phyloP scores from a whole-genome alignment of 768 basidiomycete species.

The Boletus sensibilis region DNA sequence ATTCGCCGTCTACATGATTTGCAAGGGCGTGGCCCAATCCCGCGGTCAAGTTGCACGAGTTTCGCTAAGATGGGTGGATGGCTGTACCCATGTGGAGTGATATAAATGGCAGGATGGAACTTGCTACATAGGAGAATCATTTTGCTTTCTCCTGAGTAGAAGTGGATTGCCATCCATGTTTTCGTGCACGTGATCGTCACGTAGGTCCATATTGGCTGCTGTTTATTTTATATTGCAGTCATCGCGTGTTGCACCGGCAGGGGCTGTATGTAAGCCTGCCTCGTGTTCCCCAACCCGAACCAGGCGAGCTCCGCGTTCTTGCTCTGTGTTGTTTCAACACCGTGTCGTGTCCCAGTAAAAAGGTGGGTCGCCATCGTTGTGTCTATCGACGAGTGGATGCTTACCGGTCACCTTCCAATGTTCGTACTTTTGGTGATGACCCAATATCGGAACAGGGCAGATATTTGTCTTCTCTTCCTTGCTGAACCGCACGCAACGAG shows the following conservation, averaged over 20 bases:
- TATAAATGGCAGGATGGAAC: not conserved
- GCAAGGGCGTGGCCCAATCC: too few species aligned
- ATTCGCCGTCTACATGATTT: too few species aligned
- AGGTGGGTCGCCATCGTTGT: conserved; percentile 20
- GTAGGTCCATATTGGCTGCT: conserved; percentile 8
- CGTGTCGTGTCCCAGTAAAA: conserved; percentile 21
- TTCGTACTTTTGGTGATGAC: not conserved
- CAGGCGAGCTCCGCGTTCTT: conserved; percentile 23
- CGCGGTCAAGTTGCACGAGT: too few species aligned
- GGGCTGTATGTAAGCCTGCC: conserved; percentile 29
- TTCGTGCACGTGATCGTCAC: conserved; percentile 23
- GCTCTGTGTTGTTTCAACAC: conserved; percentile 24
- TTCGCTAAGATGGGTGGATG: too few species aligned
- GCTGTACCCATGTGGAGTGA: not conserved
- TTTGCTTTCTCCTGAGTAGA: too few species aligned
- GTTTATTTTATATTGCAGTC: conserved; percentile 3
- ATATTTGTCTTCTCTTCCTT: conserved; percentile 4
- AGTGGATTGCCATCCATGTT: not conserved
- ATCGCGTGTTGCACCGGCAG: conserved; percentile 13
- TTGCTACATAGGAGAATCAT: too few species aligned
- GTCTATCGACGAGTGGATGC: not conserved
- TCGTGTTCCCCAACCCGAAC: conserved; percentile 30
- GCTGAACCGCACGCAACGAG: conserved; percentile 18
- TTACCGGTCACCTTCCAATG: conserved; percentile 7
- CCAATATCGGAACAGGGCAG: not conserved